Conservation (phyloP, 2,329 filamentous ascomycete genomes). For the Alternaria triticina region DNA sequence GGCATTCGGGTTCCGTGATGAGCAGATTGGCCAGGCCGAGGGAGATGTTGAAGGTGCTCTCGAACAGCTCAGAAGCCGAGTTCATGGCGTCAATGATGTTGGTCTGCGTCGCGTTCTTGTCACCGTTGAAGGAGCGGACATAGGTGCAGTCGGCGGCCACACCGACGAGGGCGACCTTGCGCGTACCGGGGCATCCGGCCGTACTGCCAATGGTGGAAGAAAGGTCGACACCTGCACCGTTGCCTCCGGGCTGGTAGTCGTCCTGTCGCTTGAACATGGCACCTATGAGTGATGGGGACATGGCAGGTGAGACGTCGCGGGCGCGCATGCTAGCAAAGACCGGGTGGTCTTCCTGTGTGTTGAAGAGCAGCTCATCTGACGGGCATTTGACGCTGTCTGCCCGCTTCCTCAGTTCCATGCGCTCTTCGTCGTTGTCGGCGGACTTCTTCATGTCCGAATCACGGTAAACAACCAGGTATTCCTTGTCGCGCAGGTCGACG, state of each 20-base stretch:
- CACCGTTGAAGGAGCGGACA: conserved; percentile 73
- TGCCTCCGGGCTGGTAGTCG: conserved; percentile 72
- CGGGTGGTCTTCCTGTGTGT: conserved; percentile 73
- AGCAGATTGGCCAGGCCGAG: conserved; percentile 87
- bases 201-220: conserved; percentile 79
- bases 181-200: conserved; percentile 84
- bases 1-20: conserved; percentile 76
- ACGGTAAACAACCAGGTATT: conserved; percentile 89
- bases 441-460: conserved; percentile 76
- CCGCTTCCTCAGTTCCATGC: conserved; percentile 69
- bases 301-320: conserved; percentile 54
- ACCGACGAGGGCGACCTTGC: conserved; percentile 89
- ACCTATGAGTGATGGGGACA: conserved; percentile 67
- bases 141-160: conserved; percentile 95
- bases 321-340: conserved; percentile 63
- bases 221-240: conserved; percentile 81
- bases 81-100: conserved; percentile 88
- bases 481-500: conserved; percentile 63
- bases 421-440: conserved; percentile 40
- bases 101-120: conserved; percentile 69
- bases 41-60: conserved; percentile 92
- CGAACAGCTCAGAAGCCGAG: conserved; percentile 84
- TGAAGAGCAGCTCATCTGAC: conserved; percentile 81
- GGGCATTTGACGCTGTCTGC: conserved; percentile 62
- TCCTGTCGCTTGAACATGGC: conserved; percentile 72